These are phyloP conservation scores for Leccinum subrobustum DNA, from an alignment of 1,284 basidiomycete species.

Conservation along the genomic window DNA sequence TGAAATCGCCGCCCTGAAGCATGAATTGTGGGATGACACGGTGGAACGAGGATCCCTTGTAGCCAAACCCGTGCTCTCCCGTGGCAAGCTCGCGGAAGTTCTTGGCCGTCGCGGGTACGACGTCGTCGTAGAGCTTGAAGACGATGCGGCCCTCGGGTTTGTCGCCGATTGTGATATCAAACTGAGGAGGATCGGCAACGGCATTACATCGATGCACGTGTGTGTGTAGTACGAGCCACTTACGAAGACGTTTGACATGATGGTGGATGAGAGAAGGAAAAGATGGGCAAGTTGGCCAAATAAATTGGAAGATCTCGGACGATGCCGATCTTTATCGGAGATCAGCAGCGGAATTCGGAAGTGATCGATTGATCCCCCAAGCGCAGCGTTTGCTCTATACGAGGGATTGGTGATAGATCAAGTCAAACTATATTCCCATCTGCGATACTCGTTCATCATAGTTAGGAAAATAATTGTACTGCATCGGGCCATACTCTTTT, in stretches of 20 bases:
- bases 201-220: neutral
- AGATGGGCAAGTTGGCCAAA: neutral
- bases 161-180: slow-evolving; percentile 74
- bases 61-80: slow-evolving; percentile 70
- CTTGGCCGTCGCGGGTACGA: slow-evolving; percentile 71
- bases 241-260: slow-evolving; percentile 47
- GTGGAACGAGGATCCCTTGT: slow-evolving; percentile 72
- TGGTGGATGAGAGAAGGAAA: slow-evolving; percentile 10
- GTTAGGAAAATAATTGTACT: neutral
- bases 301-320: neutral
- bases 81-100: slow-evolving; percentile 94
- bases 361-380: neutral
- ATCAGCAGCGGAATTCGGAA: slow-evolving; percentile 5
- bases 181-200: slow-evolving; percentile 41
- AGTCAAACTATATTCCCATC: neutral
- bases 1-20: slow-evolving; percentile 76
- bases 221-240: slow-evolving; percentile 14
- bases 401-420: neutral
- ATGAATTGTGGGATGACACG: slow-evolving; percentile 71
- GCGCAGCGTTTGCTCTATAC: too few relatives aligned
- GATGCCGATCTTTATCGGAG: slow-evolving; percentile 6
- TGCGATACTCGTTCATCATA: neutral
- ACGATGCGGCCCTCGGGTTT: slow-evolving; percentile 68
- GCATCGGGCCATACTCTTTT: neutral
- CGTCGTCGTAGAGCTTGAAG: slow-evolving; percentile 79